Evolutionary conservation across 257 asterid genomes (phyloP).

Genomic region (Solanum okadae): DNA sequence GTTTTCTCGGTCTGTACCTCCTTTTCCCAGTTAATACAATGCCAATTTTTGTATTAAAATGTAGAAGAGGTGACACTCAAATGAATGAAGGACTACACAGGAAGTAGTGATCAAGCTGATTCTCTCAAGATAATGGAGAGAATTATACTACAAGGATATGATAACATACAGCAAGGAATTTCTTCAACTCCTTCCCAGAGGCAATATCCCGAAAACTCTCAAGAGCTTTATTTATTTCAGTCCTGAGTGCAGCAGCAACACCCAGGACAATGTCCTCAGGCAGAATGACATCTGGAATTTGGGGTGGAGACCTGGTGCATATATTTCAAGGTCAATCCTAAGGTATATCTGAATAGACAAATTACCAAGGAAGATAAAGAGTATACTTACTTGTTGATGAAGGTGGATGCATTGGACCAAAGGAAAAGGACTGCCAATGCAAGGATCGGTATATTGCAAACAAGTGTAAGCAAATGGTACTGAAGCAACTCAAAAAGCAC

Average conservation of each 20-base stretch:
- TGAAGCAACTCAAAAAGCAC: constrained; percentile 82
- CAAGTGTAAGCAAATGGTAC: constrained; percentile 72
- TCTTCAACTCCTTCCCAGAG: too few species aligned
- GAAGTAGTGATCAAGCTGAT: too few species aligned
- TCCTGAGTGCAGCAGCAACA: constrained; percentile 63
- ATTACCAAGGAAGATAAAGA: not conserved
- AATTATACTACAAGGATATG: too few species aligned
- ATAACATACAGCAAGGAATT: too few species aligned
- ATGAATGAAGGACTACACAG: too few species aligned
- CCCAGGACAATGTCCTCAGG: constrained; percentile 68
- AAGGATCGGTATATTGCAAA: constrained; percentile 70
- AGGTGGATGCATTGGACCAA: constrained; percentile 73
- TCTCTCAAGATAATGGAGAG: too few species aligned
- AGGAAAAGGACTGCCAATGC: constrained; percentile 58
- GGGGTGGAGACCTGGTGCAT: constrained; percentile 59
- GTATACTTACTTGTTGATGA: constrained; percentile 57
- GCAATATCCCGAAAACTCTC: too few species aligned
- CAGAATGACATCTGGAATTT: constrained; percentile 33
- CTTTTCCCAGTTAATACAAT: too few species aligned
- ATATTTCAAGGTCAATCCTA: constrained; percentile 1
- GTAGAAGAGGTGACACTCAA: too few species aligned
- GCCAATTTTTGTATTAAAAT: too few species aligned
- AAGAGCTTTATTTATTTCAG: constrained; percentile 60
- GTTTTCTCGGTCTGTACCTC: too few species aligned
- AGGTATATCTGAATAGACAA: not conserved